Percentiles rank a stretch among this genome's conserved stretches.
These are phyloP conservation scores for Bryoerythrophyllum caledonicum DNA, from an alignment of 225 moss, liverwort and hornwort genomes.

Conservation along the genomic window DNA sequence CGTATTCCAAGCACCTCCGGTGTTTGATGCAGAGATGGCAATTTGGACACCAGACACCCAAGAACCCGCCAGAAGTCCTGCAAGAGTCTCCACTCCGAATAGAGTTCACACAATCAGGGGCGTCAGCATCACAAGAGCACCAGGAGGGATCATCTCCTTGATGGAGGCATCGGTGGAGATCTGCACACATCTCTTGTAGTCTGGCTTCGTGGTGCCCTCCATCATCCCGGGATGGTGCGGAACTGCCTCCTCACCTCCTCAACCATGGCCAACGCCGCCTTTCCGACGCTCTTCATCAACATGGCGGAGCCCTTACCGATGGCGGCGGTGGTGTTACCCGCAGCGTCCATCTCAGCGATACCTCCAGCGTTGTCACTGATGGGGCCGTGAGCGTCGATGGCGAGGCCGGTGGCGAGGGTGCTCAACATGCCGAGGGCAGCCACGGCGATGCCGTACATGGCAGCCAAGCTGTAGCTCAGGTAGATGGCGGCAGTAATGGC, in stretches of 20 bases:
- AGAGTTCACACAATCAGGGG: conserved; percentile 83
- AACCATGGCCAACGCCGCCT: conserved; percentile 95
- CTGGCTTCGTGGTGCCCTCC: conserved; percentile 82
- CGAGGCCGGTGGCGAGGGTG: conserved; percentile 63
- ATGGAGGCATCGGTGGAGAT: conserved; percentile 92
- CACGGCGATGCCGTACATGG: conserved; percentile 75
- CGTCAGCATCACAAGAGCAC: conserved; percentile 83
- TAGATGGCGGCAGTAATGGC: conserved; percentile 70
- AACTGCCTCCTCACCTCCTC: conserved; percentile 96
- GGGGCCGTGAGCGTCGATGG: conserved; percentile 73
- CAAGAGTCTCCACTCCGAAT: conserved; percentile 80
- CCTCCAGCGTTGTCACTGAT: conserved; percentile 84
- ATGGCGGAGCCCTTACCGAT: conserved; percentile 77
- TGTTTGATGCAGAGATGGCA: conserved; percentile 66
- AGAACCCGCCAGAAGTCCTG: conserved; percentile 86
- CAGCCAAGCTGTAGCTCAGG: conserved; percentile 68
- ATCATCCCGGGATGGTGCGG: conserved; percentile 64
- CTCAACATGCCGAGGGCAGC: conserved; percentile 76
- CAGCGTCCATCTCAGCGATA: conserved; percentile 78
- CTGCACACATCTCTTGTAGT: conserved; percentile 89
- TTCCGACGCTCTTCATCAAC: conserved; percentile 98
- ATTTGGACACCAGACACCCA: conserved; percentile 89
- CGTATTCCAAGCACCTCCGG: conserved; percentile 73
- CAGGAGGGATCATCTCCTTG: conserved; percentile 93
- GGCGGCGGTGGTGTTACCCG: conserved; percentile 70